Evolutionary conservation across 768 basidiomycete genomes (phyloP).

Genomic region (Kwoniella dendrophila): DNA sequence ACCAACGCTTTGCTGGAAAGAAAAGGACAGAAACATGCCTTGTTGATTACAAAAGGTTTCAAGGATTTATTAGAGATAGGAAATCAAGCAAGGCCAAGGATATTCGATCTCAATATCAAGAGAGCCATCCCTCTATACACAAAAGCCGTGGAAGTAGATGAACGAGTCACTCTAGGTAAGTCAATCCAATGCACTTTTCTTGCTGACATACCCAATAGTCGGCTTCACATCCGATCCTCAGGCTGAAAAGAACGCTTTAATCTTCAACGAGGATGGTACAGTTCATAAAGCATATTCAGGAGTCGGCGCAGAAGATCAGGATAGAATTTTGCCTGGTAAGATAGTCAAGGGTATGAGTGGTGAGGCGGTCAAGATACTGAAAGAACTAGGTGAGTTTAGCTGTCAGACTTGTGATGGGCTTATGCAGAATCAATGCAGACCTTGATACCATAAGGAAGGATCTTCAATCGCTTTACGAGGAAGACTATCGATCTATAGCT

Average conservation of each 20-base stretch:
- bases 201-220: conserved; percentile 56
- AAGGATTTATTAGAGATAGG: conserved; percentile 85
- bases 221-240: conserved; percentile 89
- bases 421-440: not conserved
- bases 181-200: not conserved
- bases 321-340: conserved; percentile 53
- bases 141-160: conserved; percentile 71
- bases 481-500: conserved; percentile 86
- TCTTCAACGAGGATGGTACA: conserved; percentile 73
- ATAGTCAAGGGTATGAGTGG: conserved; percentile 81
- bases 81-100: conserved; percentile 90
- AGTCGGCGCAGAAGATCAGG: conserved; percentile 68
- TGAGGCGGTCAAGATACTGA: conserved; percentile 82
- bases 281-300: conserved; percentile 72
- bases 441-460: conserved; percentile 61
- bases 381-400: conserved; percentile 65
- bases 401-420: not conserved
- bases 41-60: conserved; percentile 71
- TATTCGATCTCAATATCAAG: conserved; percentile 89
- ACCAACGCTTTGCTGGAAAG: conserved; percentile 95
- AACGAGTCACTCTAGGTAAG: conserved; percentile 76
- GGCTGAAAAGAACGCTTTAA: conserved; percentile 71
- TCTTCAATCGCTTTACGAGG: conserved; percentile 70
- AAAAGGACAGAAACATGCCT: conserved; percentile 86
- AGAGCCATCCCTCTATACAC: conserved; percentile 68